Evolutionary conservation across 2,329 filamentous ascomycete species (phyloP).

Genomic region (Aspergillus arachidicola): DNA sequence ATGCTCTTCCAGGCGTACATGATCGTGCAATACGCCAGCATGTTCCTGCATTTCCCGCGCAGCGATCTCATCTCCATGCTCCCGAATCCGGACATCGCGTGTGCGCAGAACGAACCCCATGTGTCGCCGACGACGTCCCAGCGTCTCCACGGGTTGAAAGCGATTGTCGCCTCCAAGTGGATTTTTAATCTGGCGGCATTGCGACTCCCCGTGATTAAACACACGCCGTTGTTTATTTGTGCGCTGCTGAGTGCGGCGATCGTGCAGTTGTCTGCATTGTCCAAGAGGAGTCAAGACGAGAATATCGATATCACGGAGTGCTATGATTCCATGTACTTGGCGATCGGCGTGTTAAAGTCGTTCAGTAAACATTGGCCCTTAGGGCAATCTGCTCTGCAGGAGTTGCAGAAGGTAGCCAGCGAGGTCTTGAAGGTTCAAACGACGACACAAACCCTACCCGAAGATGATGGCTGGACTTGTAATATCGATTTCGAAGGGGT

Average conservation of each 20-base stretch:
- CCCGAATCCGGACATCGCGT: not conserved
- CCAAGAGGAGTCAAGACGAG: not conserved
- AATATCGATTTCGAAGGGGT: not conserved
- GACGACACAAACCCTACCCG: not conserved
- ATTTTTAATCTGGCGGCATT: not conserved
- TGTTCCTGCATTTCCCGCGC: constrained; percentile 6
- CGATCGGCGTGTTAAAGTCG: not conserved
- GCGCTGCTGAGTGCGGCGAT: not conserved
- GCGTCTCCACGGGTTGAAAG: constrained; percentile 4
- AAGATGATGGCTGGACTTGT: not conserved
- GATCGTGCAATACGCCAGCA: not conserved
- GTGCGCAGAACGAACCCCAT: not conserved
- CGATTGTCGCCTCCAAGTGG: constrained; percentile 2
- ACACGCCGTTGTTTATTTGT: not conserved
- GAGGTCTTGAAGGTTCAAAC: not conserved
- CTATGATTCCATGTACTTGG: constrained; percentile 2
- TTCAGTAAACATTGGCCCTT: constrained; percentile 1
- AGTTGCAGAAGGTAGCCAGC: not conserved
- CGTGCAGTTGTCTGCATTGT: not conserved
- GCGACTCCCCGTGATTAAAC: not conserved
- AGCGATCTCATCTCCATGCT: constrained; percentile 4
- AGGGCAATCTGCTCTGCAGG: not conserved
- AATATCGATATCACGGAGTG: not conserved
- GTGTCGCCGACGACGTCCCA: not conserved
- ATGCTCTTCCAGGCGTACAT: constrained; percentile 6